Evolutionary conservation across 768 basidiomycete species (phyloP).

Genomic region (Ramaria rubella): DNA sequence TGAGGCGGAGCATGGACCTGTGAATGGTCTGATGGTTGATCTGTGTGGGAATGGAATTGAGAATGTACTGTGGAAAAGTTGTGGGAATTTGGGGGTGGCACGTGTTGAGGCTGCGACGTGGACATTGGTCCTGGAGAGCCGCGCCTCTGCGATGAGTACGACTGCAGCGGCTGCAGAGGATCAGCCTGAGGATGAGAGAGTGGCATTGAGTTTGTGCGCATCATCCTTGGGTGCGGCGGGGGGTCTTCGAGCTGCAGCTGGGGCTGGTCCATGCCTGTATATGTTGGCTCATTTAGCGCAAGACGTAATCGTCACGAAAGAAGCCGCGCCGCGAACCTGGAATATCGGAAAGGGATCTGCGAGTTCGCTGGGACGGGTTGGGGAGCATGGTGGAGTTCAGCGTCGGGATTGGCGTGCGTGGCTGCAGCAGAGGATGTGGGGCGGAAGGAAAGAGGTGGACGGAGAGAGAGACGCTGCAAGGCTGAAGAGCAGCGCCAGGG

Average conservation of each 20-base stretch:
- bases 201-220: conserved; percentile 43
- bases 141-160: conserved; percentile 26
- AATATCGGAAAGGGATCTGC: conserved; percentile 38
- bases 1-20: conserved; percentile 24
- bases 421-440: conserved; percentile 19
- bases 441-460: conserved; percentile 29
- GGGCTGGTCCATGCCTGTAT: conserved; percentile 12
- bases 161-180: conserved; percentile 25
- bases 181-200: conserved; percentile 29
- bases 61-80: not conserved
- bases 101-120: not conserved
- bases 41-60: conserved; percentile 3
- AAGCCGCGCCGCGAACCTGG: conserved; percentile 37
- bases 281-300: conserved; percentile 17
- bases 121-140: not conserved
- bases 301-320: conserved; percentile 19
- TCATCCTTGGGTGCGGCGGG: conserved; percentile 27
- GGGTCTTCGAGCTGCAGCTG: conserved; percentile 15
- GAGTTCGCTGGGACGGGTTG: conserved; percentile 50
- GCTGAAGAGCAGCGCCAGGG: conserved; percentile 1
- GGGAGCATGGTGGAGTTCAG: conserved; percentile 42
- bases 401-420: conserved; percentile 15
- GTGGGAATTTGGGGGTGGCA: conserved; percentile 3
- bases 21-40: conserved; percentile 20
- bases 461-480: not conserved